These are phyloP conservation scores for Debaryomyces maramus DNA, from an alignment of 805 yeast species.

Conservation along the genomic window DNA sequence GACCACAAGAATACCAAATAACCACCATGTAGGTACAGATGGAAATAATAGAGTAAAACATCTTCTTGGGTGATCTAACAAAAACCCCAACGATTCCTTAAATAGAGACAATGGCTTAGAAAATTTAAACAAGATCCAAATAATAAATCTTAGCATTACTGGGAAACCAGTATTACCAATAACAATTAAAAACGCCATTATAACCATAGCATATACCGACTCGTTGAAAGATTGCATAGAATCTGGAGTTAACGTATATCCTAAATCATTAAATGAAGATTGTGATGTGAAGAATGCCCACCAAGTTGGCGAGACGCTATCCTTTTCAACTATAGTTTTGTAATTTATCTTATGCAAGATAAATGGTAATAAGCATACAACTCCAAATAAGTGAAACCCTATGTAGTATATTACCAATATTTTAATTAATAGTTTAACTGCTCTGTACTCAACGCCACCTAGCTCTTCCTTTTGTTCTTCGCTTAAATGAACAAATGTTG, in stretches of 20 bases:
- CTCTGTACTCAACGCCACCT: conserved; percentile 96
- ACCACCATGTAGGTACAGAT: conserved; percentile 93
- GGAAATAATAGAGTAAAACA: conserved; percentile 94
- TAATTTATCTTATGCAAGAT: conserved; percentile 45
- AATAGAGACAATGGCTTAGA: conserved; percentile 63
- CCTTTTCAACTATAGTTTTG: conserved; percentile 40
- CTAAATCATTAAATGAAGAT: conserved; percentile 83
- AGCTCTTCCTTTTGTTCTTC: conserved; percentile 87
- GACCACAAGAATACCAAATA: conserved; percentile 67
- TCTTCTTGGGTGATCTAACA: conserved; percentile 94
- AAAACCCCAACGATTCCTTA: conserved; percentile 78
- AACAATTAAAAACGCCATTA: conserved; percentile 69
- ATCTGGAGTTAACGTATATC: conserved; percentile 76
- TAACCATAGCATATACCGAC: conserved; percentile 64
- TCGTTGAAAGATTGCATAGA: conserved; percentile 70
- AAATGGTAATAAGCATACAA: conserved; percentile 63
- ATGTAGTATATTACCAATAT: conserved; percentile 67
- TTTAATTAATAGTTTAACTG: conserved; percentile 71
- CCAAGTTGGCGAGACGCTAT: conserved; percentile 80
- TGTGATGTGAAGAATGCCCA: conserved; percentile 88
- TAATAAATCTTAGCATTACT: conserved; percentile 69
- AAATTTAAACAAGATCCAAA: conserved; percentile 74
- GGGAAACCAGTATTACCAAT: conserved; percentile 97
- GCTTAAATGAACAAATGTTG: conserved; percentile 80
- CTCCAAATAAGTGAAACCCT: conserved; percentile 66